Evolutionary conservation across 1,284 basidiomycete species (phyloP).

Genomic region (Farysia itapuensis): DNA sequence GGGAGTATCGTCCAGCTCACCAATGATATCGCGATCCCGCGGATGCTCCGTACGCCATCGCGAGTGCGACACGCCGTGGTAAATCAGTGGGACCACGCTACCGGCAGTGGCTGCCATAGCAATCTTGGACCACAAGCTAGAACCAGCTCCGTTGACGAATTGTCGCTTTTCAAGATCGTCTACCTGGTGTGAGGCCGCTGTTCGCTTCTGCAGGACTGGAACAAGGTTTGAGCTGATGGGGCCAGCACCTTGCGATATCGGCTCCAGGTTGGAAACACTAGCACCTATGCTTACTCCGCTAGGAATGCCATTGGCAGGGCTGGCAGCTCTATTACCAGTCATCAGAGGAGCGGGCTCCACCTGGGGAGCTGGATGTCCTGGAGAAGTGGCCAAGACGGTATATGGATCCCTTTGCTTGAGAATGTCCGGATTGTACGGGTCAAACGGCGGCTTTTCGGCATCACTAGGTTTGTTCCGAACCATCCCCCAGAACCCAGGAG

Average conservation of each 20-base stretch:
- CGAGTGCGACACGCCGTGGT: conserved; percentile 7
- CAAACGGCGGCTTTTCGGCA: conserved; percentile 11
- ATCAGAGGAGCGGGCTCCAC: not conserved
- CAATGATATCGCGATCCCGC: conserved; percentile 18
- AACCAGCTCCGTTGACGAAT: conserved; percentile 7
- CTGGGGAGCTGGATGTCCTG: not conserved
- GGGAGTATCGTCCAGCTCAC: conserved; percentile 15
- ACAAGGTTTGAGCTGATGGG: not conserved
- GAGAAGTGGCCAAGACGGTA: conserved; percentile 4
- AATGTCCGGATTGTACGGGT: conserved; percentile 23
- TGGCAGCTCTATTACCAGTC: not conserved
- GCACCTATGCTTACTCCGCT: not conserved
- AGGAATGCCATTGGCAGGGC: not conserved
- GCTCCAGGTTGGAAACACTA: not conserved
- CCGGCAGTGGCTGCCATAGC: conserved; percentile 1
- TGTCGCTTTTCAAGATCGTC: conserved; percentile 9
- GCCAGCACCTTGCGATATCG: no score
- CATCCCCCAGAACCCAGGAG: conserved; percentile 1
- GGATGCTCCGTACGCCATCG: conserved; percentile 7
- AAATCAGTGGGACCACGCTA: conserved; percentile 5
- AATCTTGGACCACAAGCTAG: not conserved
- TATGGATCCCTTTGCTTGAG: conserved; percentile 14
- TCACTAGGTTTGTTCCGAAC: conserved; percentile 1
- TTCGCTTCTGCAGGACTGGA: not conserved
- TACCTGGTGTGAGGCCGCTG: not conserved